A percentile compares a stretch with the other conserved stretches of the same genome.
Evolutionary conservation across 2,329 filamentous ascomycete species (phyloP).

Genomic region (Colletotrichum sp.): DNA sequence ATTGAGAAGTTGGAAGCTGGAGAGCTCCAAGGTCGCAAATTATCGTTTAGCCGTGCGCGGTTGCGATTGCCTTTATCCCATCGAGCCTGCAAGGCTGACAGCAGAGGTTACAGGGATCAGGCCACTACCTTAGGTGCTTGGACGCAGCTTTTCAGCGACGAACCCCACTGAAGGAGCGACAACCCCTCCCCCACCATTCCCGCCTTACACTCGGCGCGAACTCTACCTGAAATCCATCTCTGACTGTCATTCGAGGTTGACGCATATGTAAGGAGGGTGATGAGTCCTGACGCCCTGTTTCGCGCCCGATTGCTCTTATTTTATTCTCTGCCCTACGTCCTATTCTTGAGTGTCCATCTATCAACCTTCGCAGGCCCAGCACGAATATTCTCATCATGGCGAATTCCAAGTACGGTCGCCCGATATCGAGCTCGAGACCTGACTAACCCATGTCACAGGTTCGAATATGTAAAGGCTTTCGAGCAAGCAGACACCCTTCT

Average conservation of each 20-base stretch:
- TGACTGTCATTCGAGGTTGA: background rate
- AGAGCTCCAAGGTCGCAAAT: background rate
- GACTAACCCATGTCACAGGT: constrained; percentile 55
- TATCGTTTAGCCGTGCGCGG: constrained; percentile 7
- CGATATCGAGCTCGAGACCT: background rate
- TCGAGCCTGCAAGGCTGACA: constrained; percentile 37
- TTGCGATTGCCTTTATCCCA: background rate
- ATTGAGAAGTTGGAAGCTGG: background rate
- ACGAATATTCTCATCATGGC: constrained; percentile 43
- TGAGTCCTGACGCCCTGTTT: background rate
- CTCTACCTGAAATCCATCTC: background rate
- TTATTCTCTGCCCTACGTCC: background rate
- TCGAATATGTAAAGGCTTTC: constrained; percentile 91
- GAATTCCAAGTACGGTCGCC: constrained; percentile 55
- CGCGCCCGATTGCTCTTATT: background rate
- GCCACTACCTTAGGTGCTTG: background rate
- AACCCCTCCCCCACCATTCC: constrained; percentile 23
- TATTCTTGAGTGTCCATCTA: background rate
- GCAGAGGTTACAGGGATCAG: background rate
- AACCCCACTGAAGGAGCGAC: background rate
- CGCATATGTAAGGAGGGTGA: background rate
- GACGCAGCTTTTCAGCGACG: background rate
- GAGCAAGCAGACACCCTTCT: constrained; percentile 82
- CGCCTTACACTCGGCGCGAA: background rate
- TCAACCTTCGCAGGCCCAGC: background rate